Evolutionary conservation across 768 basidiomycete genomes (phyloP), one percentile per base, ranked within the genome.

Genomic region (Boletus edulis): DNA sequence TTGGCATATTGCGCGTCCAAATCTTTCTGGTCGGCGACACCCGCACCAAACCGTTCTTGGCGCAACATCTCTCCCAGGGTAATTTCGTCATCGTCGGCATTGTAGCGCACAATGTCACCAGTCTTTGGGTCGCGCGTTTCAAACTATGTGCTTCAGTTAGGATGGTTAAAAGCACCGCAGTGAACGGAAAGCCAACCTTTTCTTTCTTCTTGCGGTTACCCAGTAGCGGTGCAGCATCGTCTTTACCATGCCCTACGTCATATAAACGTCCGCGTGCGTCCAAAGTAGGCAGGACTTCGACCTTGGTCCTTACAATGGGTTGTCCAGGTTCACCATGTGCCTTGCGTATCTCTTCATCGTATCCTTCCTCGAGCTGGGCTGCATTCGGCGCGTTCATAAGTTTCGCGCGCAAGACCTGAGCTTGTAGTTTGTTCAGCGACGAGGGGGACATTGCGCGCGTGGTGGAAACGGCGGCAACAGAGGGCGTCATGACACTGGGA

Each of bases 21-120:
- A 60, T 93, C 79, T 76, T 96, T 96, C 73, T 96, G 93, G 69
- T 96, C 94, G 2, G 86, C 79, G 66, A 89, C 82, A 20, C 97
- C 95, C 39, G 87, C 94, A 37, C 87, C 83, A 67, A 98, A 94
- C 29, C 83, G 81, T 68, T 99, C 97, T 67, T 97, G 94, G 32
- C 97, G 81, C 43, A 98, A 78, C 79, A 99, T 84, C 63, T 99
- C 95, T 2, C 90, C 90, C 5, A 98, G 78, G 0, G 93, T 90
- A 20, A 84, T 80, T 0, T 79, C 79, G 67, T 98, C 94, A 64
- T 98, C 96, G 63, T 98, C 94, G 3, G 89, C 85, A 70, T 96
- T 94, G 70, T 87, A 86, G 20, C 95, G 84, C 48, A 98, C 72
- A 31, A 97, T 76, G 49, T 98, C 91, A 6, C 95, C 95, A 0